These are phyloP conservation scores for Dysphania ambrosioides DNA, from an alignment of 148 eudicot species.

Conservation along the genomic window DNA sequence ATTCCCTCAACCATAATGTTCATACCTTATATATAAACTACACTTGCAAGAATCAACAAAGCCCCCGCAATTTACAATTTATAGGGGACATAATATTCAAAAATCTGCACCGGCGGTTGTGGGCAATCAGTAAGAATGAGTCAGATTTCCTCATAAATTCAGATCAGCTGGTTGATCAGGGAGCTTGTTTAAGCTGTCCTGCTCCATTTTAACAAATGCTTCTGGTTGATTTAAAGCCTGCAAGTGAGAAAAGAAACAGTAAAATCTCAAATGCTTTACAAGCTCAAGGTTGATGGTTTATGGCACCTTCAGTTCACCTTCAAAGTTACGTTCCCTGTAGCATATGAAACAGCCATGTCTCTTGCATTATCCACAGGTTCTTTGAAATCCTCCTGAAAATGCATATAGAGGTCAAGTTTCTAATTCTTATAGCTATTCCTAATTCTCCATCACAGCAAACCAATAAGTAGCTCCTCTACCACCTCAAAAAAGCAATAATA, in stretches of 20 bases:
- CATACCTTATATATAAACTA: background rate
- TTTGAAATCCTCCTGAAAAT: constrained; percentile 40
- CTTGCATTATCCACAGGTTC: constrained; percentile 30
- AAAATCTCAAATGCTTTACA: background rate
- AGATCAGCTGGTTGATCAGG: constrained; percentile 37
- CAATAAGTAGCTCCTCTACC: constrained; percentile 1
- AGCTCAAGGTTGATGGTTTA: background rate
- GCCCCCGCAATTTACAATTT: constrained; percentile 23
- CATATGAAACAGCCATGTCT: constrained; percentile 29
- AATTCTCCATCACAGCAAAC: background rate
- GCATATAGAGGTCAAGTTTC: constrained; percentile 10
- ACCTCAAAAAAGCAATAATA: background rate
- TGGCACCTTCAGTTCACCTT: constrained; percentile 33
- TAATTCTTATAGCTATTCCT: background rate
- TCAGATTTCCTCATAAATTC: constrained; percentile 28
- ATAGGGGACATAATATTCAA: background rate
- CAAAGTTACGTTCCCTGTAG: constrained; percentile 23
- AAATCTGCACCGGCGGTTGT: constrained; percentile 11
- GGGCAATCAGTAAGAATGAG: background rate
- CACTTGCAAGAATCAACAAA: constrained; percentile 16
- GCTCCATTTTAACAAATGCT: constrained; percentile 40
- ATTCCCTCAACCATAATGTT: background rate
- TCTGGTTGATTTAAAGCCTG: constrained; percentile 35
- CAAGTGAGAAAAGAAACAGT: constrained; percentile 2
- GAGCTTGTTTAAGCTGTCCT: constrained; percentile 43